Percentiles rank a stretch among this genome's conserved stretches.
Conservation (phyloP, 2,329 filamentous ascomycete genomes). For the Penicillium sp. region DNA sequence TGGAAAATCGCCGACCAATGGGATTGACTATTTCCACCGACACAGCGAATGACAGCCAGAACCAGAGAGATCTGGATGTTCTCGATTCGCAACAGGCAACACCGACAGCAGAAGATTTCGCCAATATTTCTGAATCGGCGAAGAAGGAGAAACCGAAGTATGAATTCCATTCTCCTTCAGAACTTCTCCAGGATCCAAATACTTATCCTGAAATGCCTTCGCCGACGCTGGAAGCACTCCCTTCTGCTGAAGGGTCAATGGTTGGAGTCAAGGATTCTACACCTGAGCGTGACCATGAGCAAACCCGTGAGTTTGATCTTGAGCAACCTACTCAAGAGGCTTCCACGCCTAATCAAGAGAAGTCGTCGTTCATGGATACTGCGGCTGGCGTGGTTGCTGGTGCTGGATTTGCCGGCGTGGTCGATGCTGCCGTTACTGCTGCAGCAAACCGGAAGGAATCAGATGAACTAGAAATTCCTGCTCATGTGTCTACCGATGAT, state of each 20-base stretch:
- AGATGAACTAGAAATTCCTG: constrained; percentile 7
- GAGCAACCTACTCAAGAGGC: constrained; percentile 22
- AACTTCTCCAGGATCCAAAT: constrained; percentile 47
- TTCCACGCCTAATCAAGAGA: constrained; percentile 13
- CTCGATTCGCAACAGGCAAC: constrained; percentile 70
- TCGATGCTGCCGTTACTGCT: constrained; percentile 31
- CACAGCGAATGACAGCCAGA: constrained; percentile 33
- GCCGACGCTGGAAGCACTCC: constrained; percentile 27
- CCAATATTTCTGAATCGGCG: constrained; percentile 19
- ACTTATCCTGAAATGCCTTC: constrained; percentile 29
- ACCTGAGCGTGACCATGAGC: constrained; percentile 16
- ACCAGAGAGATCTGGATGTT: constrained; percentile 47
- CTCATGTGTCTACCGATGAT: too few species aligned
- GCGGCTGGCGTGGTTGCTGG: background rate
- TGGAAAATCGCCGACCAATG: constrained; percentile 30
- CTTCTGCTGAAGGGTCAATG: constrained; percentile 37
- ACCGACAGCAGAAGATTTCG: constrained; percentile 64
- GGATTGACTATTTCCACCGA: constrained; percentile 41
- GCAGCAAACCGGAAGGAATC: constrained; percentile 10
- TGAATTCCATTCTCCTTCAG: constrained; percentile 53
- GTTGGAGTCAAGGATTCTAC: constrained; percentile 27
- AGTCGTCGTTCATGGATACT: constrained; percentile 3
- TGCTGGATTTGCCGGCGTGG: constrained; percentile 23
- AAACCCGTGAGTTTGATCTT: constrained; percentile 17
- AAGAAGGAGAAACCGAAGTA: constrained; percentile 48